Evolutionary conservation across 768 basidiomycete species (phyloP).

Genomic region (Trametes maxima): DNA sequence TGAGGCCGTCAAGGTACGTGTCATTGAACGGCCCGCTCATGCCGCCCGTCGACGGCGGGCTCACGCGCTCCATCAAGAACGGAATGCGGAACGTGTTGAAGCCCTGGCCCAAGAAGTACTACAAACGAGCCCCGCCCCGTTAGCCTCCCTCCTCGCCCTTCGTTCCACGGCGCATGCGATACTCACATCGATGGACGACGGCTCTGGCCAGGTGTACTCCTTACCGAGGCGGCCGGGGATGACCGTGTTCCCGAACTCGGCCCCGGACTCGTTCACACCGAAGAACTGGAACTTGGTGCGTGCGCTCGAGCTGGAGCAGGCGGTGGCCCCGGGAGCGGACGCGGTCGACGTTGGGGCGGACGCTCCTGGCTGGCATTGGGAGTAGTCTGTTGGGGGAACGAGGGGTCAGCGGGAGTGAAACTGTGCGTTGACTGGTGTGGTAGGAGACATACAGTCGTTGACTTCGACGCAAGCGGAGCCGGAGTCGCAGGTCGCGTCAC

Average conservation of each 20-base stretch:
- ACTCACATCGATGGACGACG: conserved; percentile 42
- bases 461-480: conserved; percentile 43
- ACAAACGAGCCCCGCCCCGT: not conserved
- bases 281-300: conserved; percentile 63
- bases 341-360: conserved; percentile 32
- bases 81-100: conserved; percentile 67
- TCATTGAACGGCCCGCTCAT: conserved; percentile 55
- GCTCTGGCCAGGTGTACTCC: conserved; percentile 53
- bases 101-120: conserved; percentile 56
- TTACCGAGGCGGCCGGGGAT: conserved; percentile 49
- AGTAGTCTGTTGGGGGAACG: conserved; percentile 41
- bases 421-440: not conserved
- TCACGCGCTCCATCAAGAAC: conserved; percentile 60
- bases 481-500: conserved; percentile 48
- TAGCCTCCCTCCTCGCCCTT: not conserved
- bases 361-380: conserved; percentile 47
- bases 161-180: not conserved
- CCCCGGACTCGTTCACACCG: conserved; percentile 64
- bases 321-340: conserved; percentile 32
- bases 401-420: not conserved
- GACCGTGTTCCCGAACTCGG: conserved; percentile 55
- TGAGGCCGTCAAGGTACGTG: conserved; percentile 54
- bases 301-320: conserved; percentile 37
- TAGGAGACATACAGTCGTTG: conserved; percentile 43
- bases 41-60: conserved; percentile 50